Conservation (phyloP, 2,329 filamentous ascomycete species). For the Trichophyton simii region DNA sequence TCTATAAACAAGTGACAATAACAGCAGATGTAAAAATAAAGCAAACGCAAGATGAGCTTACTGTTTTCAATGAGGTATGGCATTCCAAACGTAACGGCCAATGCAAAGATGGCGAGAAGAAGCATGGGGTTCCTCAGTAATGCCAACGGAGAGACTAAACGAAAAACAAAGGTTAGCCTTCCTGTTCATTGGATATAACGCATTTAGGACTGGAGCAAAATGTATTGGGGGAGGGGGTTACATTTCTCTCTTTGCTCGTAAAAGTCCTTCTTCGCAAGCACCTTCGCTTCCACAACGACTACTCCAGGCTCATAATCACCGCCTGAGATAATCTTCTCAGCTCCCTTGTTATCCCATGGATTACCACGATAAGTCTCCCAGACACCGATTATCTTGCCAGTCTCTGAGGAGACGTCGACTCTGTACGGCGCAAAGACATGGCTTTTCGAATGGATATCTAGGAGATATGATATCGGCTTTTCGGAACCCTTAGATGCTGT, state of each 20-base stretch:
- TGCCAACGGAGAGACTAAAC: constrained; percentile 59
- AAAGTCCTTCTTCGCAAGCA: constrained; percentile 55
- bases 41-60: constrained; percentile 38
- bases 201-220: too few species aligned
- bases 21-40: too few species aligned
- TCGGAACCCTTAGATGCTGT: constrained; percentile 16
- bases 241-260: constrained; percentile 65
- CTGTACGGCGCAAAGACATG: constrained; percentile 67
- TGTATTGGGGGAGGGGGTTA: constrained; percentile 33
- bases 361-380: constrained; percentile 85
- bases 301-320: constrained; percentile 24
- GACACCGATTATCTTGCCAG: constrained; percentile 42
- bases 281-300: constrained; percentile 49
- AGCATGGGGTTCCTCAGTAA: constrained; percentile 96
- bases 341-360: constrained; percentile 75
- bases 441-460: constrained; percentile 63
- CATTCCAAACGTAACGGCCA: constrained; percentile 80
- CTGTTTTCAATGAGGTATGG: constrained; percentile 92
- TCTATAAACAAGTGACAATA: too few species aligned
- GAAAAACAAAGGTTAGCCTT: not conserved
- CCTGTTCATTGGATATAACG: not conserved
- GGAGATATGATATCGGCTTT: constrained; percentile 53
- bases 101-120: constrained; percentile 70
- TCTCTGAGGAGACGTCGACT: constrained; percentile 48
- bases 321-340: constrained; percentile 31